Conservation (phyloP, 495 filamentous ascomycete species). For the Wilcoxina mikolae region DNA sequence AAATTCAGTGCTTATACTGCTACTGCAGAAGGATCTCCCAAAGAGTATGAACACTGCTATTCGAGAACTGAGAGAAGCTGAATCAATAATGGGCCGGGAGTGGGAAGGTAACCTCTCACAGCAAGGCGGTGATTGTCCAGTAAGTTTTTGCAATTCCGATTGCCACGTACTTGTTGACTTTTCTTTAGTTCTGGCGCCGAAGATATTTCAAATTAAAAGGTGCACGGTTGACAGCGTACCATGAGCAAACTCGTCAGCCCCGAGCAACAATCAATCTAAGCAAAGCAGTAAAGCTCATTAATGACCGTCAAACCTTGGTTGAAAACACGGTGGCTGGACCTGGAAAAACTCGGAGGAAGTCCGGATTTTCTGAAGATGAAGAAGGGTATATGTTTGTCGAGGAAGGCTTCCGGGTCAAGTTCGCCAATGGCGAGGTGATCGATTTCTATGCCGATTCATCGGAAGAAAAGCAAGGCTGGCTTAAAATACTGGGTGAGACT, state of each 20-base stretch:
- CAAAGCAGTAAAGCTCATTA: conserved; percentile 86
- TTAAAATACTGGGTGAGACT: conserved; percentile 72
- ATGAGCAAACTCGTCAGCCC: conserved; percentile 87
- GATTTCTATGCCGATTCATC: conserved; percentile 93
- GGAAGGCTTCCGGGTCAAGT: conserved; percentile 95
- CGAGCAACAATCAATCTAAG: conserved; percentile 92
- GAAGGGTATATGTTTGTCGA: conserved; percentile 99
- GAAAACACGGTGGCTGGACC: conserved; percentile 63
- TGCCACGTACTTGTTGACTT: conserved; percentile 22
- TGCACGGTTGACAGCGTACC: conserved; percentile 83
- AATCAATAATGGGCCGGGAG: conserved; percentile 51
- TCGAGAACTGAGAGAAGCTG: conserved; percentile 77
- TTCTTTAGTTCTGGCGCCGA: conserved; percentile 78
- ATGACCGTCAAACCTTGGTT: conserved; percentile 70
- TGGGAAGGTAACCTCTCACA: conserved; percentile 87
- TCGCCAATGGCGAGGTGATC: conserved; percentile 93
- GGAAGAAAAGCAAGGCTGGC: conserved; percentile 81
- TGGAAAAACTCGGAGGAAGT: conserved; percentile 67
- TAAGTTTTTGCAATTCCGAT: conserved; percentile 42
- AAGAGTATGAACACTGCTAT: conserved; percentile 96
- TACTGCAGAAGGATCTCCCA: conserved; percentile 63
- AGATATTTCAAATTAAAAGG: conserved; percentile 92
- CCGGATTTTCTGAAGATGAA: conserved; percentile 93
- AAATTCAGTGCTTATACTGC: conserved; percentile 17
- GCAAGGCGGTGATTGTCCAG: conserved; percentile 92